phyloP scores from a whole-genome alignment of 2,329 filamentous ascomycete genomes.

The Tolypocladium nubicola region DNA sequence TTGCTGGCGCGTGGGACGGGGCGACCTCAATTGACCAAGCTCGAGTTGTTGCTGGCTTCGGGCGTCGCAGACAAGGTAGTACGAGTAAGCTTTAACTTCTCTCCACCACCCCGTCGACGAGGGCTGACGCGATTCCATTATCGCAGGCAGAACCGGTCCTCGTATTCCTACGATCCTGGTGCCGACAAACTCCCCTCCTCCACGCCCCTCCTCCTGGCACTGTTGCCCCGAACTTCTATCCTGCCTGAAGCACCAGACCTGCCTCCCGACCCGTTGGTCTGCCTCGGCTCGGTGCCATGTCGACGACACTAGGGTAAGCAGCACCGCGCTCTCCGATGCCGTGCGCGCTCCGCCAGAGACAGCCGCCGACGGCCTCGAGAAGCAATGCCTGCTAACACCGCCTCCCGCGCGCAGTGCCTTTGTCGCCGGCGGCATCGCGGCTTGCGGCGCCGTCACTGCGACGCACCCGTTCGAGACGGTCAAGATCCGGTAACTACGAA shows the following conservation, averaged over 20 bases:
- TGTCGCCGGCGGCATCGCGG: constrained; percentile 90
- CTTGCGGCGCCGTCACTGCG: constrained; percentile 92
- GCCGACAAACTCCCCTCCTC: not conserved
- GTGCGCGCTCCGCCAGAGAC: constrained; percentile 3
- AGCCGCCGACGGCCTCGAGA: not conserved
- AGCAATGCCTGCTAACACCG: constrained; percentile 4
- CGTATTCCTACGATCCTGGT: not conserved
- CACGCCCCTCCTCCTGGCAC: not conserved
- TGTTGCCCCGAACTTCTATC: not conserved
- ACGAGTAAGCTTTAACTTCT: not conserved
- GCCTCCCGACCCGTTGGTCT: not conserved
- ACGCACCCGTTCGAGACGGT: constrained; percentile 98
- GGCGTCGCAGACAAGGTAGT: not conserved
- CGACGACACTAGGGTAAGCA: constrained; percentile 28
- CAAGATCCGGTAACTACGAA: constrained; percentile 71
- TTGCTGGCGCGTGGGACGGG: not conserved
- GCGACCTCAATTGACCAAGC: not conserved
- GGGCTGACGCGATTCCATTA: not conserved
- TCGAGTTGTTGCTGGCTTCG: not conserved
- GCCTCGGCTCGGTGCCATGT: constrained; percentile 7
- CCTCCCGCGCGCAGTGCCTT: constrained; percentile 52
- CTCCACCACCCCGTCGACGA: not conserved
- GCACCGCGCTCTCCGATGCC: not conserved
- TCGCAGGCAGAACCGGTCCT: not conserved
- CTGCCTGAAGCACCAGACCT: not conserved